Percentiles rank a stretch among this genome's conserved stretches.
Conservation (phyloP, 2,329 filamentous ascomycete species). For the Hypoxylon sp. region DNA sequence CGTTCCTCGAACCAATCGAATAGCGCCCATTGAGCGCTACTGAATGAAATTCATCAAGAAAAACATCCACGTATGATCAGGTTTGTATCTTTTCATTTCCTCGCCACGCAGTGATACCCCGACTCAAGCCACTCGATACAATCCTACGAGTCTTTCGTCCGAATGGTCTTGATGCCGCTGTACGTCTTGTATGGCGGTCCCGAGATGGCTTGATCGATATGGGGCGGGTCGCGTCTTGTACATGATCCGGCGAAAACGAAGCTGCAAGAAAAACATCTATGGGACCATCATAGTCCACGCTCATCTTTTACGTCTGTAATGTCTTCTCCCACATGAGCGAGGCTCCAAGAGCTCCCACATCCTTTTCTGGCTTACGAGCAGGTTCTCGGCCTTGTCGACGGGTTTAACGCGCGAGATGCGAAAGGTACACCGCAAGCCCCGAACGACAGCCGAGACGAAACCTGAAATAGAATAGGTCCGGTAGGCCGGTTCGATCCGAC, state of each 20-base stretch:
- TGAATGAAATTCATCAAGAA: neutral
- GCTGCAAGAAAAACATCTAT: constrained; percentile 53
- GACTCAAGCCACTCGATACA: constrained; percentile 43
- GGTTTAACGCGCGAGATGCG: neutral
- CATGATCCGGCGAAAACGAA: constrained; percentile 28
- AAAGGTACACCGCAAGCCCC: neutral
- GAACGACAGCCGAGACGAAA: no score
- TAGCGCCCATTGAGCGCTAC: neutral
- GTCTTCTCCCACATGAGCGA: constrained; percentile 53
- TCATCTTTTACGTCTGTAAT: constrained; percentile 46
- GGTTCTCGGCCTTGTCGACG: constrained; percentile 2
- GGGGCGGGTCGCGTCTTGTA: constrained; percentile 35
- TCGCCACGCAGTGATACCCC: constrained; percentile 36
- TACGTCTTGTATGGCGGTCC: constrained; percentile 47
- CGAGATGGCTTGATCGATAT: constrained; percentile 43
- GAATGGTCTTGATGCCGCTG: constrained; percentile 44
- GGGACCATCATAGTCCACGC: constrained; percentile 65
- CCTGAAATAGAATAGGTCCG: neutral
- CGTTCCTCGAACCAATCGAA: neutral
- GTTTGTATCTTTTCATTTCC: constrained; percentile 20
- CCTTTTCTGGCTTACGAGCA: no score
- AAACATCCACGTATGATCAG: neutral
- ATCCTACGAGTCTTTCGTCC: constrained; percentile 43
- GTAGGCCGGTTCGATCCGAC: neutral
- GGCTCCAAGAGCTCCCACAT: constrained; percentile 62